A percentile compares a stretch with the other conserved stretches of the same genome.
Evolutionary conservation across 176 grass and related monocot genomes (phyloP).

Genomic region (Secale cereale): DNA sequence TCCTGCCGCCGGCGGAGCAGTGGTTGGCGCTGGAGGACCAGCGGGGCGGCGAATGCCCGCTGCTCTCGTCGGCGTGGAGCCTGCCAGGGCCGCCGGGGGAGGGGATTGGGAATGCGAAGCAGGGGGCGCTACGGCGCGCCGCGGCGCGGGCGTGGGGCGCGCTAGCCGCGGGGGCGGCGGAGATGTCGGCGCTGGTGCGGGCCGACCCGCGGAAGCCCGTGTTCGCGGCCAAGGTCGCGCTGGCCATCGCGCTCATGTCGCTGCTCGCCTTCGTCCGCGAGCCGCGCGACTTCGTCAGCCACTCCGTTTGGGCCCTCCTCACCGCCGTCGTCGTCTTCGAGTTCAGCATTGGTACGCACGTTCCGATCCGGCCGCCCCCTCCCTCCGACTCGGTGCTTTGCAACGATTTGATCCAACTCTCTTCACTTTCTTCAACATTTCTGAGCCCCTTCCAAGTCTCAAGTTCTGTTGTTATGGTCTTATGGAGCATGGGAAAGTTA

Average conservation of each 20-base stretch:
- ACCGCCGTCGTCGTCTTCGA: slow-evolving; percentile 90
- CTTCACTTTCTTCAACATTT: not conserved
- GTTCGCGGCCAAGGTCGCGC: slow-evolving; percentile 64
- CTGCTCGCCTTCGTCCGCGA: slow-evolving; percentile 74
- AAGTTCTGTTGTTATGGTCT: not conserved
- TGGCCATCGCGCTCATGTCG: slow-evolving; percentile 64
- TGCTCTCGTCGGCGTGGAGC: slow-evolving; percentile 35
- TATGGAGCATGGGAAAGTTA: not conserved
- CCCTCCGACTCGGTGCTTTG: not conserved
- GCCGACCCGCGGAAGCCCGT: slow-evolving; percentile 62
- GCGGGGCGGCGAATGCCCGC: slow-evolving; percentile 20
- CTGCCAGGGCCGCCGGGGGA: not conserved
- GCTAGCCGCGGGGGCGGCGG: not conserved
- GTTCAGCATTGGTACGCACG: slow-evolving; percentile 43
- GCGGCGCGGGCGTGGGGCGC: not conserved
- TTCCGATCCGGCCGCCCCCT: not conserved
- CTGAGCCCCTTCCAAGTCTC: not conserved
- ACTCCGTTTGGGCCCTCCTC: slow-evolving; percentile 92
- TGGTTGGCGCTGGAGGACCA: slow-evolving; percentile 49
- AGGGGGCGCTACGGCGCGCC: slow-evolving; percentile 18
- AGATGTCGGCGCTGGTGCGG: slow-evolving; percentile 52
- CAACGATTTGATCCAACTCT: not conserved
- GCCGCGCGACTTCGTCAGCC: slow-evolving; percentile 59
- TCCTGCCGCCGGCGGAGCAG: slow-evolving; percentile 12
- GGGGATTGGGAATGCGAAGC: not conserved